A percentile compares a stretch with the other conserved stretches of the same genome.
phyloP scores from a whole-genome alignment of 2,329 filamentous ascomycete genomes.

The Venturia aucupariae region DNA sequence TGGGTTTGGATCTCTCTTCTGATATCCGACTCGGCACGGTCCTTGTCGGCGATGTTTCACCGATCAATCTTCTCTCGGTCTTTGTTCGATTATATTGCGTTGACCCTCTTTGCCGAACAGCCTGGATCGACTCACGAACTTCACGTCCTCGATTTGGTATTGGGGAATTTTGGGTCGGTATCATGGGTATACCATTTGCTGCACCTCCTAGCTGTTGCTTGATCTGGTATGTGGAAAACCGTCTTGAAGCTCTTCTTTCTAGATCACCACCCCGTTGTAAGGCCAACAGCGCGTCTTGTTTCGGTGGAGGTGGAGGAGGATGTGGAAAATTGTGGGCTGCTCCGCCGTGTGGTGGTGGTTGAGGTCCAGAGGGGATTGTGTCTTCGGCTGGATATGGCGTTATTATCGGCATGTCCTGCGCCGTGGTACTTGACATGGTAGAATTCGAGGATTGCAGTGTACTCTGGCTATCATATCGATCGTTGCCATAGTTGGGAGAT shows the following conservation, averaged over 20 bases:
- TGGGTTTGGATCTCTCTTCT: constrained; percentile 44
- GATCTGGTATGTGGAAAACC: constrained; percentile 96
- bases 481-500: constrained; percentile 26
- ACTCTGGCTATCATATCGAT: constrained; percentile 22
- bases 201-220: constrained; percentile 81
- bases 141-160: constrained; percentile 80
- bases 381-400: constrained; percentile 62
- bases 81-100: constrained; percentile 43
- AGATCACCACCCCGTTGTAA: constrained; percentile 86
- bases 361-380: constrained; percentile 33
- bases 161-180: constrained; percentile 74
- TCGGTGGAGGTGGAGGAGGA: constrained; percentile 67
- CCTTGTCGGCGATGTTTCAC: constrained; percentile 56
- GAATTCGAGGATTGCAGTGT: constrained; percentile 39
- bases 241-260: constrained; percentile 80
- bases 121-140: constrained; percentile 73
- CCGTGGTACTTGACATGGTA: constrained; percentile 60
- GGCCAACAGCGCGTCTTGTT: constrained; percentile 83
- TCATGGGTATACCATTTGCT: constrained; percentile 73
- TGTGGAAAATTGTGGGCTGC: constrained; percentile 44
- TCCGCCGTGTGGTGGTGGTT: constrained; percentile 27
- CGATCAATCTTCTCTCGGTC: constrained; percentile 38
- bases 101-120: constrained; percentile 53
- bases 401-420: constrained; percentile 68
- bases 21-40: constrained; percentile 43